Evolutionary conservation across 192 early-diverging fungal species (phyloP).

Genomic region (Umbelopsis sp.): DNA sequence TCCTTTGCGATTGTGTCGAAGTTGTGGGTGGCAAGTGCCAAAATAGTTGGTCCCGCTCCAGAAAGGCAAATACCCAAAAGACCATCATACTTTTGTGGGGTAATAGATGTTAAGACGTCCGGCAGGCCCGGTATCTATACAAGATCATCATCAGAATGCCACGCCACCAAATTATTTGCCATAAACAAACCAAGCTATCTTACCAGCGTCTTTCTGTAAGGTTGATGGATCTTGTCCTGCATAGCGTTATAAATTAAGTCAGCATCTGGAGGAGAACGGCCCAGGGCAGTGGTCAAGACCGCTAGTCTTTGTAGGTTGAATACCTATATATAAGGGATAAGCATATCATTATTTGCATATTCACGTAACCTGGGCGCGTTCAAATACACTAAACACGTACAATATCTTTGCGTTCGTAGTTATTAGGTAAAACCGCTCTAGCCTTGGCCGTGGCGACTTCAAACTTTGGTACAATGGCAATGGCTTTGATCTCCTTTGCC

Average conservation of each 20-base stretch:
- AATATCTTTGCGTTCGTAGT: constrained; percentile 80
- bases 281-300: constrained; percentile 86
- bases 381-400: constrained; percentile 43
- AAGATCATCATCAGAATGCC: neutral
- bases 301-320: constrained; percentile 95
- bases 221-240: constrained; percentile 97
- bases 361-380: neutral
- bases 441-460: constrained; percentile 92
- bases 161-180: neutral
- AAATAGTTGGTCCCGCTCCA: constrained; percentile 96
- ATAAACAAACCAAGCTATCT: neutral
- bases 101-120: constrained; percentile 77
- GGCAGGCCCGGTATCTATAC: constrained; percentile 81
- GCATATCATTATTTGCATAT: neutral
- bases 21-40: constrained; percentile 82
- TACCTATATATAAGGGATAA: constrained; percentile 33
- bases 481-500: constrained; percentile 68
- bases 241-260: constrained; percentile 88
- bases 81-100: constrained; percentile 75
- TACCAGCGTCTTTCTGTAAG: constrained; percentile 91
- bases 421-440: constrained; percentile 77
- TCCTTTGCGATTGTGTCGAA: constrained; percentile 82
- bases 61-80: constrained; percentile 91
- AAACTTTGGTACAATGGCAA: constrained; percentile 87
- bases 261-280: constrained; percentile 68